Base-by-base conservation (phyloP, 2,329 filamentous ascomycete species). In the Xylariaceae sp. region DNA sequence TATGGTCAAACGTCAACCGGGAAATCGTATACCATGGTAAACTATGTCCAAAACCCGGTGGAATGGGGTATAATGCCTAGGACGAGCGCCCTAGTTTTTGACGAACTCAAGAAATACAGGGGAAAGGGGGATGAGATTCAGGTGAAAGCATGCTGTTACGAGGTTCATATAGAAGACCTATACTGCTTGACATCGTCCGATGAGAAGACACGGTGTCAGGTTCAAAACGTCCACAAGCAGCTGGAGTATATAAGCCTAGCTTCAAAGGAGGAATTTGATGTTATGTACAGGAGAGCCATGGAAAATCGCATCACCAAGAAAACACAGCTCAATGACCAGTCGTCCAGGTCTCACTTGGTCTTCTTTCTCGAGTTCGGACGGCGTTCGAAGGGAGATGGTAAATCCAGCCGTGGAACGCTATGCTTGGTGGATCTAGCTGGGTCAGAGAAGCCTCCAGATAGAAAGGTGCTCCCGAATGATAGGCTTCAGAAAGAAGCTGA, bases 1-100 rank as follows among this genome's bases (percentile, higher is more conserved):
- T 97, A 97, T 62, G 93, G 93, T 23, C 93, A 97, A 67, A 97
- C 93, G 0, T 93, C 92, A 5, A 92, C 90, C 11, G 93, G 92
- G 45, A 98, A 98, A 74, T 97, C 93, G 0, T 88, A 85, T 62
- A 97, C 93, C 3, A 98, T 97, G 93, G 59, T 53, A 41, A 10
- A 86, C 85, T 22, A 47, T 16, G 46, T 47, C 5, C 12, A 38
- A 8, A 22, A 50, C 16, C 39, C 45, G 22, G 20, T 40, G 14
- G 2, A 55, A 14, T 88, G 96, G 56, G 93, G 93, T 55, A 96
- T 98, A 86, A 97, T 97, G 48, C 92, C 92, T 2, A 82, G 86
- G 8, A 89, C 93, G 4, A 92, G 91, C 7, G 81, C 87, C 52
- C 90, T 96, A 72, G 94, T 97, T 50, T 95, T 96, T 64, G 81